phyloP scores from a whole-genome alignment of 2,329 filamentous ascomycete species.

The Trichoderma sp. region DNA sequence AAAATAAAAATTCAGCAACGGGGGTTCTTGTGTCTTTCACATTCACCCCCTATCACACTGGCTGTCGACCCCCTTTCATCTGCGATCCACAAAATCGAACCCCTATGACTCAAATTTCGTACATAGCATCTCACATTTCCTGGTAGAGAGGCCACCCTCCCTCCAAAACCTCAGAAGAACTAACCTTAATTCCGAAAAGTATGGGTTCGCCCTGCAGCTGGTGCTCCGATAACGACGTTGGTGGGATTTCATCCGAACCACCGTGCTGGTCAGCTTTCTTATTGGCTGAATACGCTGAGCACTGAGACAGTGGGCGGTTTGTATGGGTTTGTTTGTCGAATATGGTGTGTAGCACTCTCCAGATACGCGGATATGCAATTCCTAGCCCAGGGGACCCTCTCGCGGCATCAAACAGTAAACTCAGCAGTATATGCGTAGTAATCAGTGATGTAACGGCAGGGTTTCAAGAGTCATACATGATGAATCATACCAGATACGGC shows the following conservation, averaged over 20 bases:
- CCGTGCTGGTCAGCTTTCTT: neutral
- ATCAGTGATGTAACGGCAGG: neutral
- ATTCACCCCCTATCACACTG: neutral
- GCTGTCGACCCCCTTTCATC: neutral
- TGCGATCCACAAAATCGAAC: neutral
- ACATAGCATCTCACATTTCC: neutral
- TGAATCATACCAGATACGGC: neutral
- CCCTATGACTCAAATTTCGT: neutral
- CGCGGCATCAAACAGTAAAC: neutral
- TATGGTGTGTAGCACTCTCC: neutral
- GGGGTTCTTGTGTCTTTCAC: neutral
- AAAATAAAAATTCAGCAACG: neutral
- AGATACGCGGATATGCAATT: neutral
- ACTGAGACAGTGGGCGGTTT: neutral
- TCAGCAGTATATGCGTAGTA: neutral
- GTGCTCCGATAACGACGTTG: neutral
- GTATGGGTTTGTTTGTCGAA: neutral
- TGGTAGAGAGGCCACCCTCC: neutral
- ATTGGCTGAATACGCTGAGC: neutral
- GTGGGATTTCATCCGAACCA: neutral
- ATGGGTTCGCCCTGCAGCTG: neutral
- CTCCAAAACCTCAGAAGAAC: neutral
- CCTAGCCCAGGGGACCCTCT: neutral
- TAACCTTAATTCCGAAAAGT: neutral
- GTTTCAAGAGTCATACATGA: neutral